Base-by-base conservation (phyloP, 371 early-diverging fungal genomes). In the Mucor indicus region DNA sequence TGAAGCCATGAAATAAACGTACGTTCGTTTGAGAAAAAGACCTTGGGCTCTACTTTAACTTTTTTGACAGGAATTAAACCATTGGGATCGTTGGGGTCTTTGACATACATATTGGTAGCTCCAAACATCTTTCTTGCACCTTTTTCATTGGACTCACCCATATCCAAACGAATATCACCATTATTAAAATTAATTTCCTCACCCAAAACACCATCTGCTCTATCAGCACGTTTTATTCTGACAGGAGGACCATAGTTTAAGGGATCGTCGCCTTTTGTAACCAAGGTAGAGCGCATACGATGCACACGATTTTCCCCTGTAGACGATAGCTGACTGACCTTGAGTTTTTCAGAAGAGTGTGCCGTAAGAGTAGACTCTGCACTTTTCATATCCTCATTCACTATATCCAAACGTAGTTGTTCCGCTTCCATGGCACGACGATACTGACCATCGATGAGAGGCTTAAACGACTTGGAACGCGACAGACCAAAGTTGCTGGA, bases 11-110 rank as follows among this genome's bases (percentile, higher is more conserved):
- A 83, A 37, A 99, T 77, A 74, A 99, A 99, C 2, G 99, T 99
- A 48, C 99, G 83, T 77, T 99, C 99, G 62, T 99, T 99, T 38
- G 99, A 98, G 76, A 99, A 99, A 70, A 90, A 98, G 16, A 98
- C 98, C 73, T 99, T 99, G 44, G 99, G 99, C 57, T 99, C 99
- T 2, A 98, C 87, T 17, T 97, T 86, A 39, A 93, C 88, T 8
- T 93, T 90, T 1, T 89, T 79, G 2, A 85, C 82, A 13, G 64
- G 55, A 31, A 64, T 52, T 8, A 49, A 35, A 25, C 31, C 24
- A 15, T 56, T 53, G 20, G 59, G 57, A 38, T 64, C 40, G 21
- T 58, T 50, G 0, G 56, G 52, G 27, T 61, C 52, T 16, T 55
- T 48, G 3, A 57, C 42, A n/a, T 31, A 38, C 47, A 56, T 56